These are phyloP conservation scores for Xanthoconium purpureum DNA, from an alignment of 768 basidiomycete genomes.

Conservation along the genomic window DNA sequence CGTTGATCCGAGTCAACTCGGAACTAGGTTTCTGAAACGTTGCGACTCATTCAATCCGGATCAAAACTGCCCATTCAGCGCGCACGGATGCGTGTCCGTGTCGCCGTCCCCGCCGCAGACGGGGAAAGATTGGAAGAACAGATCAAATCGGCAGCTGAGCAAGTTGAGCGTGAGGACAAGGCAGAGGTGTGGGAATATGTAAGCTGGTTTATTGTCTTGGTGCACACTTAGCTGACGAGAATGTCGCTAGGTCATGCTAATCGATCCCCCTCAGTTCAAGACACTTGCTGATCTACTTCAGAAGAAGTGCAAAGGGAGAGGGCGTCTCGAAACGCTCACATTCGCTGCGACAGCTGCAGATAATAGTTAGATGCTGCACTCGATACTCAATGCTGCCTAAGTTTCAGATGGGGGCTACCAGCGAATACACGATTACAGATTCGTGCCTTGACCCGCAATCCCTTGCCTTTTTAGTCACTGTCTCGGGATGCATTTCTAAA, in stretches of 20 bases:
- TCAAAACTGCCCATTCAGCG: constrained; percentile 91
- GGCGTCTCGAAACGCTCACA: constrained; percentile 79
- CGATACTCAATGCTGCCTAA: too few species aligned
- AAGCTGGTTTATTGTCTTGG: constrained; percentile 31
- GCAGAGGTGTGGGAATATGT: constrained; percentile 86
- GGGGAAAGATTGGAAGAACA: constrained; percentile 67
- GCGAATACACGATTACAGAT: background rate
- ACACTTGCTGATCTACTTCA: constrained; percentile 86
- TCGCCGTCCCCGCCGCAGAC: constrained; percentile 67
- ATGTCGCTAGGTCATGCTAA: constrained; percentile 71
- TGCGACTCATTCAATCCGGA: constrained; percentile 76
- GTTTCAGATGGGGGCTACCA: too few species aligned
- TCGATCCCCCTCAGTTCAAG: constrained; percentile 91
- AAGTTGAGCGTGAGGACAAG: constrained; percentile 79
- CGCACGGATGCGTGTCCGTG: constrained; percentile 87
- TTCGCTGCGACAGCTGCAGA: constrained; percentile 64
- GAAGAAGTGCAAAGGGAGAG: constrained; percentile 86
- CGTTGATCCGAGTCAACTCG: background rate
- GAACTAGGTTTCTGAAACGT: constrained; percentile 80
- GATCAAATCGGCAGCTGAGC: constrained; percentile 71
- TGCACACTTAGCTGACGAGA: constrained; percentile 10
- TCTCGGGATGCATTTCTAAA: too few species aligned
- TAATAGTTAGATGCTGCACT: constrained; percentile 10
- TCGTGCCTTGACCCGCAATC: background rate
- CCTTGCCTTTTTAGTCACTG: background rate